Percentiles rank a stretch among this genome's conserved stretches.
These are phyloP conservation scores for Ophiostoma himal-ulmi DNA, from an alignment of 2,329 filamentous ascomycete genomes.

Conservation along the genomic window DNA sequence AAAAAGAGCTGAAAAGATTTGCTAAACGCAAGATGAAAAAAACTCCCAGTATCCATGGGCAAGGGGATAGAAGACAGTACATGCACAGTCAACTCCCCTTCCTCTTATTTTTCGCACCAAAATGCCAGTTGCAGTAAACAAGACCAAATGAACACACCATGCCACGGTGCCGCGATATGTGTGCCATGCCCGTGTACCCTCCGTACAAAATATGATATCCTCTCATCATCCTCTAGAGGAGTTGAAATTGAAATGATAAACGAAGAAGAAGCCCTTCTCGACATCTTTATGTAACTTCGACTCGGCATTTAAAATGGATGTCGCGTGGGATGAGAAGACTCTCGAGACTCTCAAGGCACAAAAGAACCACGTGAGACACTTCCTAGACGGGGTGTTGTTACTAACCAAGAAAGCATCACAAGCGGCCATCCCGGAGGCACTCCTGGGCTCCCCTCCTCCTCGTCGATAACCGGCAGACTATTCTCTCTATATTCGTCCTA, in stretches of 20 bases:
- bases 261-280: background rate
- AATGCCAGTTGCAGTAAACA: constrained; percentile 6
- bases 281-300: background rate
- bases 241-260: background rate
- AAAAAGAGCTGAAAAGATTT: background rate
- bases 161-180: background rate
- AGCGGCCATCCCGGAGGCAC: background rate
- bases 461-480: background rate
- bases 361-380: background rate
- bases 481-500: background rate
- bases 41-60: background rate
- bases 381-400: background rate
- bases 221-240: background rate
- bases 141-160: background rate
- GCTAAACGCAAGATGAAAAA: background rate
- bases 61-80: background rate
- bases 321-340: background rate
- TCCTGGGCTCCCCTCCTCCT: background rate
- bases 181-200: background rate
- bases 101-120: constrained; percentile 10
- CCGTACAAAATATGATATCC: background rate
- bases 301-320: constrained; percentile 9
- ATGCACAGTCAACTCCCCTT: background rate
- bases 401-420: background rate
- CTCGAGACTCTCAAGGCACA: background rate